These are phyloP conservation scores for Schwanniomyces etchellsii DNA, from an alignment of 1,139 yeast genomes.

Conservation along the genomic window DNA sequence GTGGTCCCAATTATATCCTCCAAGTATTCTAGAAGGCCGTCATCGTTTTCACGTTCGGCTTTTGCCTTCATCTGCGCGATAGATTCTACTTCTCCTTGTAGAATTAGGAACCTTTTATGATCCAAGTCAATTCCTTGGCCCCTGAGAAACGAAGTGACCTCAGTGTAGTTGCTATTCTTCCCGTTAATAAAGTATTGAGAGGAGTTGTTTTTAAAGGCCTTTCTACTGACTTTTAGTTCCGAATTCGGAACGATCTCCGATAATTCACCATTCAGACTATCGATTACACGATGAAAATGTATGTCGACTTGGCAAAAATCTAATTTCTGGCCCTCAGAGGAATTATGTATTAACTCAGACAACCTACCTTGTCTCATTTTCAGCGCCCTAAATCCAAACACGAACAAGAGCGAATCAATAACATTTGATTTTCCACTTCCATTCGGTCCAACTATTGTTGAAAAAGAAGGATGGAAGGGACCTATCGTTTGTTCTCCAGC, in stretches of 20 bases:
- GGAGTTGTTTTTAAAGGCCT: conserved; percentile 69
- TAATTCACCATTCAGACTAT: conserved; percentile 38
- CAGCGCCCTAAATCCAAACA: conserved; percentile 93
- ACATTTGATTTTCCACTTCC: conserved; percentile 98
- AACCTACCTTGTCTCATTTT: conserved; percentile 96
- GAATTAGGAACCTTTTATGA: conserved; percentile 86
- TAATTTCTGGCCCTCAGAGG: conserved; percentile 57
- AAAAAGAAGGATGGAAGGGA: conserved; percentile 88
- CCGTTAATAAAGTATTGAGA: conserved; percentile 78
- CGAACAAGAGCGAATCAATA: conserved; percentile 91
- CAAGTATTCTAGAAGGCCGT: conserved; percentile 86
- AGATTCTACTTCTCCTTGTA: conserved; percentile 98
- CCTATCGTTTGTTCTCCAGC: conserved; percentile 95
- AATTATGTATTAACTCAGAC: conserved; percentile 85
- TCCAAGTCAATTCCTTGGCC: conserved; percentile 92
- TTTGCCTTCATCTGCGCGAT: conserved; percentile 98
- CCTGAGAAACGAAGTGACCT: conserved; percentile 69
- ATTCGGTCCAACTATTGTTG: conserved; percentile 99
- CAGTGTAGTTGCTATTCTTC: conserved; percentile 64
- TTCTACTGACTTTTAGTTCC: conserved; percentile 68
- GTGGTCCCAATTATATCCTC: conserved; percentile 98
- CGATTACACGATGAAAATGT: conserved; percentile 77
- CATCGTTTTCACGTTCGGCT: conserved; percentile 89
- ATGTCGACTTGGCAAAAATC: conserved; percentile 87
- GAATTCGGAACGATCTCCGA: conserved; percentile 46